Evolutionary conservation across 768 basidiomycete genomes (phyloP).

Genomic region (Tremella yokohamensis): DNA sequence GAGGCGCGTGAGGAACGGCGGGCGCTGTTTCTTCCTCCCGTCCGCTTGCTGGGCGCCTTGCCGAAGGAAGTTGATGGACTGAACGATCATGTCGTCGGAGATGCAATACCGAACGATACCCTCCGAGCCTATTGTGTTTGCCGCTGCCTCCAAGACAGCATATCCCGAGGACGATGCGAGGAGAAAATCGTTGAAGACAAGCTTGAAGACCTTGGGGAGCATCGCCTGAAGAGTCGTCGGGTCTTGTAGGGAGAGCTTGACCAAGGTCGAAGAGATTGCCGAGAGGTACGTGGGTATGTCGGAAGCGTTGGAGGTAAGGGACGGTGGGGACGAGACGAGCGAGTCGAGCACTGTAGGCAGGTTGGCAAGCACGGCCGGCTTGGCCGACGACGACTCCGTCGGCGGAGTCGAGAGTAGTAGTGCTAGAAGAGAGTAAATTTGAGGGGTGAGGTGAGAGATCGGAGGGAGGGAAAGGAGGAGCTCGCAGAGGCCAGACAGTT

Average conservation of each 20-base stretch:
- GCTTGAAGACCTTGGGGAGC: conserved; percentile 44
- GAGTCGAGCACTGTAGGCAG: conserved; percentile 49
- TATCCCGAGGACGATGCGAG: conserved; percentile 24
- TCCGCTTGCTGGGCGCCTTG: conserved; percentile 56
- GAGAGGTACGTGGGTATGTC: conserved; percentile 48
- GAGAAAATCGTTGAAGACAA: conserved; percentile 47
- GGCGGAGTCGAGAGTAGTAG: conserved; percentile 62
- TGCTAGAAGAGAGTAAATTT: conserved; percentile 79
- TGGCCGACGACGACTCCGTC: conserved; percentile 23
- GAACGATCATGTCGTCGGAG: conserved; percentile 60
- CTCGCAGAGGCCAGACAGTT: conserved; percentile 65
- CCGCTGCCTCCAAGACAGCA: conserved; percentile 39
- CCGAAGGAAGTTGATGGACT: conserved; percentile 41
- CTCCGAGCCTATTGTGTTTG: conserved; percentile 41
- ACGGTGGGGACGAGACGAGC: conserved; percentile 46
- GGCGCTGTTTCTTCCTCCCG: conserved; percentile 53
- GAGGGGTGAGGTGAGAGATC: conserved; percentile 81
- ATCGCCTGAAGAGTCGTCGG: conserved; percentile 31
- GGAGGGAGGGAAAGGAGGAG: conserved; percentile 77
- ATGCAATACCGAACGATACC: conserved; percentile 66
- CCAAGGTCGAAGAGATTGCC: conserved; percentile 44
- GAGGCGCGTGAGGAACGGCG: conserved; percentile 62
- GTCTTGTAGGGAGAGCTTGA: conserved; percentile 49
- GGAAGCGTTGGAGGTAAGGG: conserved; percentile 23
- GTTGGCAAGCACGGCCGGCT: conserved; percentile 41